phyloP scores from a whole-genome alignment of 148 eudicot genomes.

The Vaccinium vitisidaea region DNA sequence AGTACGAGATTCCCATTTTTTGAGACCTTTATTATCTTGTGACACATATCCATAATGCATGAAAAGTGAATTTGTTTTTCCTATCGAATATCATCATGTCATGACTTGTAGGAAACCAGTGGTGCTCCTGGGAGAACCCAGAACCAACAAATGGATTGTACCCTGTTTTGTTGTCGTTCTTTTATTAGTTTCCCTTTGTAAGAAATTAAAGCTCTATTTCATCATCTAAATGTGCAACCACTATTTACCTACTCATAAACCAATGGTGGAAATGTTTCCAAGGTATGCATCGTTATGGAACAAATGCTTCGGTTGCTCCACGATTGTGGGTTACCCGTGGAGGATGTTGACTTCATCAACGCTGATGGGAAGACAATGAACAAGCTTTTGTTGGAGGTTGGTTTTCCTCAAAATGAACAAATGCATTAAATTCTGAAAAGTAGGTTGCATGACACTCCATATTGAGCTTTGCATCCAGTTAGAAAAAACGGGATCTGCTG shows the following conservation, averaged over 20 bases:
- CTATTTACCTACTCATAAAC: background rate
- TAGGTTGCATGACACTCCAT: background rate
- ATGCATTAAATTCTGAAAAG: background rate
- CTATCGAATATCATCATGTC: background rate
- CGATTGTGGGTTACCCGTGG: constrained; percentile 82
- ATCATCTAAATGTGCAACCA: background rate
- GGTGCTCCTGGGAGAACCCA: background rate
- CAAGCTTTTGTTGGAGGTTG: constrained; percentile 81
- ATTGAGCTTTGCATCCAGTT: background rate
- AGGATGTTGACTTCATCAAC: constrained; percentile 96
- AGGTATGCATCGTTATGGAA: constrained; percentile 98
- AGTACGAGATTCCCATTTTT: background rate
- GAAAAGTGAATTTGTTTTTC: background rate
- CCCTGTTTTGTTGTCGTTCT: background rate
- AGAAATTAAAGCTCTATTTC: background rate
- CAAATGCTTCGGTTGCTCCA: constrained; percentile 97
- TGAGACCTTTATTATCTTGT: constrained; percentile 5
- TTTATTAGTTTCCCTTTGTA: background rate
- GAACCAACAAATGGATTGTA: background rate
- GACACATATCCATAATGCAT: background rate
- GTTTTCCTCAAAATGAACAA: constrained; percentile 14
- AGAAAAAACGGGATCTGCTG: background rate
- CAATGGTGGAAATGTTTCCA: background rate
- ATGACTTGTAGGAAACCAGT: background rate
- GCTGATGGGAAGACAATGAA: constrained; percentile 95